Conservation (phyloP, 176 grass and related monocot species). For the Alloteropsis semialata region DNA sequence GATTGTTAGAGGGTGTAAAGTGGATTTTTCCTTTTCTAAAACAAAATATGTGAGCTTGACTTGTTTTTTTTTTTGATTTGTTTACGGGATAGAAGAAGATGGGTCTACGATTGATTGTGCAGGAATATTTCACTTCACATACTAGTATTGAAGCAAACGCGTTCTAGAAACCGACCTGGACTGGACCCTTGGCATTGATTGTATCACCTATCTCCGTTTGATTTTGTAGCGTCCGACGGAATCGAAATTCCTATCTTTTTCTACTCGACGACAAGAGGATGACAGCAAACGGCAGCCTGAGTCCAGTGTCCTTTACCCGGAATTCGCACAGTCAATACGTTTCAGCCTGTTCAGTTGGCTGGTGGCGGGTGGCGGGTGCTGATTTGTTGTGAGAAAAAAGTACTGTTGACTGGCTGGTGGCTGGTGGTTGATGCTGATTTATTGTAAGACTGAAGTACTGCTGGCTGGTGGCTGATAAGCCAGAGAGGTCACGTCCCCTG, state of each 20-base stretch:
- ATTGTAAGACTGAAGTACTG: no score
- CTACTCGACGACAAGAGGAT: neutral
- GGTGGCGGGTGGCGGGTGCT: no score
- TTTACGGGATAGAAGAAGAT: neutral
- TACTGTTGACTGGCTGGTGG: no score
- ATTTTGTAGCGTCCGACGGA: neutral
- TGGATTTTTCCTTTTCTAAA: neutral
- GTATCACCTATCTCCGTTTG: neutral
- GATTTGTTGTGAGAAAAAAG: no score
- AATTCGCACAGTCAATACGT: neutral
- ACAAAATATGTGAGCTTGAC: neutral
- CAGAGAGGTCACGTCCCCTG: neutral
- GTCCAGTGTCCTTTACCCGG: neutral
- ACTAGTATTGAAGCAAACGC: neutral
- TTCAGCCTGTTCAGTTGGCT: no score
- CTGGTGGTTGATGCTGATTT: no score
- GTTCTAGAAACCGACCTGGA: neutral
- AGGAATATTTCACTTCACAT: neutral
- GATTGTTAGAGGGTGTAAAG: no score
- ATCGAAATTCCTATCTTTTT: neutral
- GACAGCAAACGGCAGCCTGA: neutral
- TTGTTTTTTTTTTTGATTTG: neutral
- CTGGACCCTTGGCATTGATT: neutral
- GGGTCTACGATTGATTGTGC: neutral
- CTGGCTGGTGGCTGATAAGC: no score